Evolutionary conservation across 345 rosid species (phyloP).

Genomic region (Trapa bicornis): DNA sequence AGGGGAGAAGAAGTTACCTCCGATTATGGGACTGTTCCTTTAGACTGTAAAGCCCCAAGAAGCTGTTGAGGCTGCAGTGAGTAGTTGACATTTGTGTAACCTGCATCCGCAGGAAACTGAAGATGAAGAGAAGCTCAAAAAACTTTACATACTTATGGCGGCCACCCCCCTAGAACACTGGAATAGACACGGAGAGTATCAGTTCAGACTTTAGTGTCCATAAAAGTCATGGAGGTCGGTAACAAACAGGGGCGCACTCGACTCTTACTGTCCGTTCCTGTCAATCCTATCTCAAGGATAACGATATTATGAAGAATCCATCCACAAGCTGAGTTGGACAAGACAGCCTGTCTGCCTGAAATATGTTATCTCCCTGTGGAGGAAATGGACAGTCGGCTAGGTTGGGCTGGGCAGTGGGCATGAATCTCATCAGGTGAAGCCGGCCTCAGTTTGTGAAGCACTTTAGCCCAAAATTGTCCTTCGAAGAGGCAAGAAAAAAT

Average conservation of each 20-base stretch:
- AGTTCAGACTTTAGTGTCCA: not conserved
- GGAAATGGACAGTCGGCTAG: no score
- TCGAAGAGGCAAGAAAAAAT: no score
- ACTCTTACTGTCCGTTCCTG: not conserved
- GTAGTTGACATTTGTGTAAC: not conserved
- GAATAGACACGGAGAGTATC: not conserved
- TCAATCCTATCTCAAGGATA: not conserved
- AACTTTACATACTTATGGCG: not conserved
- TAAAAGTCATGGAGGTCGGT: no score
- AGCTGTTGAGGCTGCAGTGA: slow-evolving; percentile 1
- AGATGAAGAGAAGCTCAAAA: not conserved
- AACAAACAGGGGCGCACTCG: not conserved
- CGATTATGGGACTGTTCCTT: not conserved
- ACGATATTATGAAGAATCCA: no score
- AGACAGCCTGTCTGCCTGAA: no score
- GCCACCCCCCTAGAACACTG: not conserved
- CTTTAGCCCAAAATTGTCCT: no score
- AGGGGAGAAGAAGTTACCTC: not conserved
- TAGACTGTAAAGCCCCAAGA: not conserved
- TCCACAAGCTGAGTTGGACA: no score
- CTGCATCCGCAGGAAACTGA: not conserved
- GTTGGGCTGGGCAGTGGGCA: not conserved
- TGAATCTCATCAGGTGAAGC: not conserved
- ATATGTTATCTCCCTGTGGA: no score
- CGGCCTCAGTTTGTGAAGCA: no score